A percentile compares a stretch with the other conserved stretches of the same genome.
phyloP scores from a whole-genome alignment of 2,329 filamentous ascomycete species.

The Cercospora nicotianae region DNA sequence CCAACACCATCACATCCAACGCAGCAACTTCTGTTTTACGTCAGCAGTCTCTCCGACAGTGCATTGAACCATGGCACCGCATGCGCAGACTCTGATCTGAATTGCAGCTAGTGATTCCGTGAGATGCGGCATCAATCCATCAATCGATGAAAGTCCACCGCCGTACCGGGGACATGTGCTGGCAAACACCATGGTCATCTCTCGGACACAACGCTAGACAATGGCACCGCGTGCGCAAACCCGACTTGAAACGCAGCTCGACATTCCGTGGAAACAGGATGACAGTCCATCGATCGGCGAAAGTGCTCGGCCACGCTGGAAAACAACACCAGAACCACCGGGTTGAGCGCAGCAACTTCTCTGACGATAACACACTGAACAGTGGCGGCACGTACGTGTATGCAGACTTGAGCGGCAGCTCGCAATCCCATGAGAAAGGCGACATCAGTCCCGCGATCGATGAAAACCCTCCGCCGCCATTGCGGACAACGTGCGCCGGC shows the following conservation, averaged over 20 bases:
- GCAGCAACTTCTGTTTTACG: neutral
- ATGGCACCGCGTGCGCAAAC: neutral
- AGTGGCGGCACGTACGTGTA: neutral
- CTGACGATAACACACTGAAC: neutral
- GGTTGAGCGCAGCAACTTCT: neutral
- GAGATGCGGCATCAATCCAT: neutral
- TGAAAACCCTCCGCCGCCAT: neutral
- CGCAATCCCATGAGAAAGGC: neutral
- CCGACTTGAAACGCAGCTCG: neutral
- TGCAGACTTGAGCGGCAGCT: neutral
- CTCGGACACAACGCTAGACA: neutral
- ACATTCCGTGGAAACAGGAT: neutral
- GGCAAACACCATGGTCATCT: neutral
- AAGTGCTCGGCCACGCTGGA: neutral
- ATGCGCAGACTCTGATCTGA: neutral
- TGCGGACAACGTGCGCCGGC: neutral
- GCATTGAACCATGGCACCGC: neutral
- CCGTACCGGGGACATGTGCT: neutral
- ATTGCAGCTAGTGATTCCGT: neutral
- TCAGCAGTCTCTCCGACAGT: neutral
- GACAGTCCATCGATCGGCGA: neutral
- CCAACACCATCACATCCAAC: neutral
- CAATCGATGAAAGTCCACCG: neutral
- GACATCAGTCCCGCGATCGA: neutral
- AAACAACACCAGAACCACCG: neutral